phyloP scores from a whole-genome alignment of 2,329 filamentous ascomycete genomes.

The Westerdykella sp. region DNA sequence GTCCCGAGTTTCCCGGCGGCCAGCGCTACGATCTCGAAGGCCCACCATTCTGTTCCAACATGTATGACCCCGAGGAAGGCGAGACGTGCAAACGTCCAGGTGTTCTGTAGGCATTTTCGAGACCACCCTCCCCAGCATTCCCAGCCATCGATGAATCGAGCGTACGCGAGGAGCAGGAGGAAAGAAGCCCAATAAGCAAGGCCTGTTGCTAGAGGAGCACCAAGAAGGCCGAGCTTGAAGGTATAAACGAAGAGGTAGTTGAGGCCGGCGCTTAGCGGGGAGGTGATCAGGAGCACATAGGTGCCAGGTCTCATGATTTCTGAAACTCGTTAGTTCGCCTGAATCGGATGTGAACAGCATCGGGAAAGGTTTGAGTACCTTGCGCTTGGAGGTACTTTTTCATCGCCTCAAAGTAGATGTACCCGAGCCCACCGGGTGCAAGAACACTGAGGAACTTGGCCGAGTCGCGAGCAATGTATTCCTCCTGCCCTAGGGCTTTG shows the following conservation, averaged over 20 bases:
- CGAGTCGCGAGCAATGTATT: conserved; percentile 67
- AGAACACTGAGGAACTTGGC: conserved; percentile 66
- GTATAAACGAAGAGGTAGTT: conserved; percentile 68
- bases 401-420: conserved; percentile 80
- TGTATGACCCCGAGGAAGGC: conserved; percentile 72
- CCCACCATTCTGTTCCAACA: conserved; percentile 91
- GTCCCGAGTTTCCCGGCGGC: conserved; percentile 76
- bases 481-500: conserved; percentile 66
- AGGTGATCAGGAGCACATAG: conserved; percentile 56
- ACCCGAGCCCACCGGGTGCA: conserved; percentile 75
- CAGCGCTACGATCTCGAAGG: conserved; percentile 82
- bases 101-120: conserved; percentile 58
- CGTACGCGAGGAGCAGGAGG: conserved; percentile 65
- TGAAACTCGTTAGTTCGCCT: conserved; percentile 13
- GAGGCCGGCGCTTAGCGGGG: conserved; percentile 52
- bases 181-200: conserved; percentile 85
- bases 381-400: conserved; percentile 56
- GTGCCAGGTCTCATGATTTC: conserved; percentile 60
- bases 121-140: conserved; percentile 76
- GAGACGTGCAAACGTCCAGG: conserved; percentile 65
- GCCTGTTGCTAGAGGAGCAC: conserved; percentile 74
- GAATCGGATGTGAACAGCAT: not conserved
- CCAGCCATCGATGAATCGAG: conserved; percentile 62
- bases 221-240: conserved; percentile 64
- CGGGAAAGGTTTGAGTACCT: conserved; percentile 33